Base-by-base conservation (phyloP, 202 grass and related monocot species). In the Alloteropsis angusta region DNA sequence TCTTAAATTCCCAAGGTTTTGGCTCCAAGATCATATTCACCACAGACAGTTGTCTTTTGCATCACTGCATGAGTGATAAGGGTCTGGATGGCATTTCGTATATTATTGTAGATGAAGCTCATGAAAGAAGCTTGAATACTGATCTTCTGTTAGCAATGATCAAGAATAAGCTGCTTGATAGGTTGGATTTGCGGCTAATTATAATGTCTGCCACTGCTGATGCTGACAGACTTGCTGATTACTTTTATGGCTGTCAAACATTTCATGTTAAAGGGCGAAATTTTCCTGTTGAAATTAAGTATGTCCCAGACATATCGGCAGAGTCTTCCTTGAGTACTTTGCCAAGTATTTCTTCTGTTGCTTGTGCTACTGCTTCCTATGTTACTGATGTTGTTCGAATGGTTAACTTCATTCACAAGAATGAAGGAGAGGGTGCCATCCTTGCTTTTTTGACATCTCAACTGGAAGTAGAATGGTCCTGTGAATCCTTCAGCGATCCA, bases 41-140 rank as follows among this genome's bases (percentile, higher is more conserved):
- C 62, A 98, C 92, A 25, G 92, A 98, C 63, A 83, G 86, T 59
- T 97, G 87, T 75, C 88, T 98, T 71, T 80, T 98, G 65, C 87
- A 93, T 70, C 83, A 89, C 78, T 95, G 84, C 84, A 98, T 93
- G 84, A 95, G 82, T n/a, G 75, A 81, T 47, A 69, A 26, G 56
- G 83, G 22, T 4, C 71, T 87, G 60, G 35, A 80, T 89, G 83
- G 41, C 30, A 94, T 94, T 80, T 94, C 91, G 13, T 98, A 85
- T 86, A 90, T 95, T 50, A 77, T 98, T 77, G 76, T 98, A 47
- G 95, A 95, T 74, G 95, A 98, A 87, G 95, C 92, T 72, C 95
- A 98, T 89, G 95, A 98, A 72, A 90, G 95, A 86, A 98, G 87
- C 84, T 90, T 98, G 85, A 98, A 88, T 68, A 98, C 95, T 38